Evolutionary conservation across 164 flowering plant species (phyloP).

Genomic region (Liquidambar formosana): DNA sequence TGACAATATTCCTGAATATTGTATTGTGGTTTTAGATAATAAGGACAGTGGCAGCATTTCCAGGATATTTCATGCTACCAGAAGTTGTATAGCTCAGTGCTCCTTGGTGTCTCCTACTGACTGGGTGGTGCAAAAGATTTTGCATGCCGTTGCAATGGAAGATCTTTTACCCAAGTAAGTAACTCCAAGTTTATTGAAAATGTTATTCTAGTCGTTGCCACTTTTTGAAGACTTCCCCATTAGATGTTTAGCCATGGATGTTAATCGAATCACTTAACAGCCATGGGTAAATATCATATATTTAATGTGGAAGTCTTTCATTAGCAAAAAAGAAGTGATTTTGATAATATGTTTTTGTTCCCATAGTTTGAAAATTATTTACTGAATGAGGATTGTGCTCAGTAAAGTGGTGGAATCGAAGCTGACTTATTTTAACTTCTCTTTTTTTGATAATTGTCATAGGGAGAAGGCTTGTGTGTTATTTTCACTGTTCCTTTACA

Average conservation of each 20-base stretch:
- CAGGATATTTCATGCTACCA: constrained; percentile 42
- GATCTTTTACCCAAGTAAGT: constrained; percentile 61
- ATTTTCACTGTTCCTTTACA: constrained; percentile 54
- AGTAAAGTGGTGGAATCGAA: background rate
- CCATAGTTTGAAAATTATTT: background rate
- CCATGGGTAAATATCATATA: no score
- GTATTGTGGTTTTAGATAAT: constrained; percentile 40
- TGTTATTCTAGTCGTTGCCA: background rate
- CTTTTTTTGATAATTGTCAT: constrained; percentile 10
- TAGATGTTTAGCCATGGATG: background rate
- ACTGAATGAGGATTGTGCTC: background rate
- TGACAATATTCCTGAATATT: constrained; percentile 16
- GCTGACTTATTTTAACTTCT: no score
- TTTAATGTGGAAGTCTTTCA: no score
- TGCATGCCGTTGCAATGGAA: constrained; percentile 40
- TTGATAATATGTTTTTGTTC: background rate
- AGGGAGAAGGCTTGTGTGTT: constrained; percentile 74
- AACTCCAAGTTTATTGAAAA: background rate
- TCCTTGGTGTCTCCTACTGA: constrained; percentile 25
- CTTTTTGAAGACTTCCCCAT: background rate
- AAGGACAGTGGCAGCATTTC: constrained; percentile 41
- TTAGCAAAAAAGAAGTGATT: no score
- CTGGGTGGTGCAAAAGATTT: constrained; percentile 33
- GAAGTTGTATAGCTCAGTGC: constrained; percentile 38
- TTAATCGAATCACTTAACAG: no score